Percentiles rank a stretch among this genome's conserved stretches.
phyloP scores from a whole-genome alignment of 1,139 yeast species.

The Sugiyamaella japonica region DNA sequence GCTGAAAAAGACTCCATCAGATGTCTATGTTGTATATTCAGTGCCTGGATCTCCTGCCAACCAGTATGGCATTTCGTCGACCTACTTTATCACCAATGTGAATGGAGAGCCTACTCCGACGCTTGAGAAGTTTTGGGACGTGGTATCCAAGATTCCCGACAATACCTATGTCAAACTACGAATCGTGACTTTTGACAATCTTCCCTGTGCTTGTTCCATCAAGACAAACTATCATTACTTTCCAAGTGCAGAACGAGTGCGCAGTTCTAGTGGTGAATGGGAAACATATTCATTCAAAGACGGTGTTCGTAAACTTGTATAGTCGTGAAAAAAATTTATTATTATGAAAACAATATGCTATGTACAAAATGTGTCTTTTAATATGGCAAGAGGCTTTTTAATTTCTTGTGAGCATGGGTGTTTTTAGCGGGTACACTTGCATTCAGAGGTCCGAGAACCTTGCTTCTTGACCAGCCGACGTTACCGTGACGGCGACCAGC shows the following conservation, averaged over 20 bases:
- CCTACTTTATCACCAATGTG: conserved; percentile 86
- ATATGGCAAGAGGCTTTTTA: conserved; percentile 48
- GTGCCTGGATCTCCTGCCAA: conserved; percentile 82
- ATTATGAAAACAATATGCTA: conserved; percentile 3
- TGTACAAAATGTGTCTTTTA: conserved; percentile 18
- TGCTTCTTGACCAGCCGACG: conserved; percentile 72
- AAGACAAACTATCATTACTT: conserved; percentile 90
- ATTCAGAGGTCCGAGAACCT: conserved; percentile 61
- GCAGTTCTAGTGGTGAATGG: conserved; percentile 40
- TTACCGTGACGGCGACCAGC: conserved; percentile 94
- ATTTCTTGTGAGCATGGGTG: conserved; percentile 42
- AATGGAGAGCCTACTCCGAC: conserved; percentile 74
- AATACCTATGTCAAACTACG: conserved; percentile 79
- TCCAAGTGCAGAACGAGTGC: conserved; percentile 64
- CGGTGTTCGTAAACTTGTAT: conserved; percentile 18
- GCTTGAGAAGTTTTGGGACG: conserved; percentile 61
- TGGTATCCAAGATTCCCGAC: conserved; percentile 68
- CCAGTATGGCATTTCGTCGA: conserved; percentile 76
- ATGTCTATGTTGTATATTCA: conserved; percentile 73
- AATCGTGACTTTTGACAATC: conserved; percentile 77
- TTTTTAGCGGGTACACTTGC: conserved; percentile 60
- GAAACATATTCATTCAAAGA: conserved; percentile 22
- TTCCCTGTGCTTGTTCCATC: conserved; percentile 80
- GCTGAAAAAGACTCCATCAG: conserved; percentile 74
- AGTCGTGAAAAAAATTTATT: background rate